phyloP scores from a whole-genome alignment of 2,329 filamentous ascomycete genomes.

The Akanthomyces muscarius region DNA sequence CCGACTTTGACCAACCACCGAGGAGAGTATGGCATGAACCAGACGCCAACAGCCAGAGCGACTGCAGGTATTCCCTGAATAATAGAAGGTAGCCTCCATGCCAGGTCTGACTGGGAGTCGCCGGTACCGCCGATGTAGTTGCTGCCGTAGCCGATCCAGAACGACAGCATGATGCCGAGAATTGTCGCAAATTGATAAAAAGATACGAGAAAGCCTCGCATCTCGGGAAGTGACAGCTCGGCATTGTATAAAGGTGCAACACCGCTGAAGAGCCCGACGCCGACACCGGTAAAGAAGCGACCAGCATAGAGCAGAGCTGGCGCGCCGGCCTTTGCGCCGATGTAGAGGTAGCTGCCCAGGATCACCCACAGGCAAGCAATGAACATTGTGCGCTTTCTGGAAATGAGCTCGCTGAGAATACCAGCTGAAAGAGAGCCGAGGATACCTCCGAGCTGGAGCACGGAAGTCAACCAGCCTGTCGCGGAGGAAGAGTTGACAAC shows the following conservation, averaged over 20 bases:
- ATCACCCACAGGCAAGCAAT: slow-evolving; percentile 44
- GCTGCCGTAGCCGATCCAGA: slow-evolving; percentile 44
- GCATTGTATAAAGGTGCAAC: slow-evolving; percentile 46
- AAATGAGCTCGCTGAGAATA: slow-evolving; percentile 46
- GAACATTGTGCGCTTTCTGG: slow-evolving; percentile 50
- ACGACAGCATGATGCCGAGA: slow-evolving; percentile 50
- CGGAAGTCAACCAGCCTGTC: slow-evolving; percentile 48
- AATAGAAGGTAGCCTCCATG: slow-evolving; percentile 42
- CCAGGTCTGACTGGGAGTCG: slow-evolving; percentile 38
- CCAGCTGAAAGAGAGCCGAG: slow-evolving; percentile 45
- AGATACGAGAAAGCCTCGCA: slow-evolving; percentile 62
- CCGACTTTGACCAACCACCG: slow-evolving; percentile 71
- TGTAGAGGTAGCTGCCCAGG: slow-evolving; percentile 42
- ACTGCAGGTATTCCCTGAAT: slow-evolving; percentile 41
- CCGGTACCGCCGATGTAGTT: slow-evolving; percentile 46
- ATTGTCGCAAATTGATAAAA: slow-evolving; percentile 62
- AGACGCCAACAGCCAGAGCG: slow-evolving; percentile 64
- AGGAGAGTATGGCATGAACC: slow-evolving; percentile 76
- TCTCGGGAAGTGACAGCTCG: slow-evolving; percentile 57
- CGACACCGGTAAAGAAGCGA: slow-evolving; percentile 46
- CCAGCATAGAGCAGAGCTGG: slow-evolving; percentile 44
- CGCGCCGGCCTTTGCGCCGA: slow-evolving; percentile 37
- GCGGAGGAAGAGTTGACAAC: slow-evolving; percentile 43
- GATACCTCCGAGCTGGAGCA: slow-evolving; percentile 49
- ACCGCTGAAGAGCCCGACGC: slow-evolving; percentile 45